Conservation (phyloP, 2,329 filamentous ascomycete genomes). For the Fusarium subtropicale region DNA sequence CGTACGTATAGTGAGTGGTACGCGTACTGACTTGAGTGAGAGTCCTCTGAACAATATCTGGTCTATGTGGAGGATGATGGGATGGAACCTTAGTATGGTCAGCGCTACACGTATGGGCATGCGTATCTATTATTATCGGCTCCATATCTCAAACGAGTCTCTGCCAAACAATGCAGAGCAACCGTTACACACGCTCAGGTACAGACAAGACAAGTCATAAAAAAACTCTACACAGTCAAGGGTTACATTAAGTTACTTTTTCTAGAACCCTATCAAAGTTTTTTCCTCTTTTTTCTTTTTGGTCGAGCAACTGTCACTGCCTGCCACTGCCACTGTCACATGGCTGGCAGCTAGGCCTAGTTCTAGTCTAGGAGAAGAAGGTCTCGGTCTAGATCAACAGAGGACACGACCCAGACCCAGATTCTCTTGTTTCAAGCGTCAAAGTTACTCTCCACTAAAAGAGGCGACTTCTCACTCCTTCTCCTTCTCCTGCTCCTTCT, state of each 20-base stretch:
- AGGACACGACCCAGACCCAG: not conserved
- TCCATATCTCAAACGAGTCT: not conserved
- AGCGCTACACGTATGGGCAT: not conserved
- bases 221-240: conserved; percentile 8
- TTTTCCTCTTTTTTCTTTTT: not conserved
- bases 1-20: conserved; percentile 7
- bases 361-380: not conserved
- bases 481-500: not conserved
- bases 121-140: not conserved
- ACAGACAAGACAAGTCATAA: not conserved
- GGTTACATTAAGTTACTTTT: conserved; percentile 21
- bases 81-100: not conserved
- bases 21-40: conserved; percentile 4
- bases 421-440: conserved; percentile 4
- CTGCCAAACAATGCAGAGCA: not conserved
- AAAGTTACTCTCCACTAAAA: not conserved
- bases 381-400: conserved; percentile 2
- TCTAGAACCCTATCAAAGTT: conserved; percentile 12
- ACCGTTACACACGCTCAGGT: not conserved
- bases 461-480: not conserved
- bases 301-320: not conserved
- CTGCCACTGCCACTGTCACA: not conserved
- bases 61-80: not conserved
- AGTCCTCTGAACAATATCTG: not conserved
- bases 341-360: not conserved